Evolutionary conservation across 179 eudicot species (phyloP), one percentile per base, ranked within the genome.

Genomic region (Heliamphora pulchella): DNA sequence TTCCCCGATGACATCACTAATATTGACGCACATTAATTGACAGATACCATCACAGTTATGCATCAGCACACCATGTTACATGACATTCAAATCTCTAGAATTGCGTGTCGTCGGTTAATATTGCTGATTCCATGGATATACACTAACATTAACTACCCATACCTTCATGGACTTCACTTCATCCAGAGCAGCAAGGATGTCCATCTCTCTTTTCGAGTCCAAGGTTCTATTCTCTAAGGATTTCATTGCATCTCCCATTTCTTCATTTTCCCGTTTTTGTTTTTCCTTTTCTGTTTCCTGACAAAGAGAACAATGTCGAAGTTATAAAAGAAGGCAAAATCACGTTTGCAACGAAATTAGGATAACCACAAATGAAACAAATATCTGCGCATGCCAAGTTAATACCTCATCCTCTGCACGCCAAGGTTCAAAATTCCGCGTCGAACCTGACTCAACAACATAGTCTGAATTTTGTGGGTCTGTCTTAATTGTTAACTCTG

Each of bases 191-290:
- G 98, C 93, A 81, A 96, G 90, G 75, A 94, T 92, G 78, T 96
- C 97, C 99, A 96, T 96, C 80, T 96, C 99, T 53, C 92, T 83
- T 85, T 96, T 96, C 5, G 97, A 92, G 58, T 96, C 99, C 82
- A 86, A 72, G 0, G 99, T 91, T 81, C 99, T 84, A 81, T 96
- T 96, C 86, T 96, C 99, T 87, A 96, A 83, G 31, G 99, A 92
- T 79, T 96, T 96, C 99, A 96, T 94, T 4, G 97, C 97, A 87
- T 96, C 99, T 44, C 99, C 99, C 91, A 91, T 83, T 88, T 96
- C 99, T 84, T 96, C 99, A 20, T 90, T 87, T 47, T 88, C 94
- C 82, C 97, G 86, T 88, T 91, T 94, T 81, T 75, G 81, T 43
- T 87, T 84, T 81, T 92, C 94, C 68, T 87, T 88, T 4, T 94